phyloP scores from a whole-genome alignment of 1,284 basidiomycete species.

The Kalmanozyma brasiliensis region DNA sequence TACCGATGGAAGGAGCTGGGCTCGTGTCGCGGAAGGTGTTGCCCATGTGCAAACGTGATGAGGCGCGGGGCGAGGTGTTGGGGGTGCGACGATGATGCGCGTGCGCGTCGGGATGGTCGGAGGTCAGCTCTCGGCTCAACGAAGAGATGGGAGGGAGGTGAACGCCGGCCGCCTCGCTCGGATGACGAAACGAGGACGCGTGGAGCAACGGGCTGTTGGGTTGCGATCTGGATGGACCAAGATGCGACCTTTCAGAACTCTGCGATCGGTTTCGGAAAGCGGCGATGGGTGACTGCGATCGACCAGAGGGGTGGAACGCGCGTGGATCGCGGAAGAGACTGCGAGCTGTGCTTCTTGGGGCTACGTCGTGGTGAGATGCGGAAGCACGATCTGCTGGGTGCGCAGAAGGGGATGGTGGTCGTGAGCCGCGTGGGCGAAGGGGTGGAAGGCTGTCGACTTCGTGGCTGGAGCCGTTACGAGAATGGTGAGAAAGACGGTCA shows the following conservation, averaged over 20 bases:
- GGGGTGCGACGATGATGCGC: constrained; percentile 37
- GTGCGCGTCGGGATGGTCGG: constrained; percentile 28
- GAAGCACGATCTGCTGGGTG: constrained; percentile 30
- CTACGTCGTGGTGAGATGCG: constrained; percentile 22
- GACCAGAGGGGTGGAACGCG: constrained; percentile 35
- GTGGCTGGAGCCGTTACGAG: constrained; percentile 27
- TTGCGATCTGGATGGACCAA: constrained; percentile 42
- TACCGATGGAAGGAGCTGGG: constrained; percentile 38
- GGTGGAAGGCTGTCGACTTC: constrained; percentile 21
- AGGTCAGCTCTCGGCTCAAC: constrained; percentile 34
- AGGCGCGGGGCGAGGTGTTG: constrained; percentile 36
- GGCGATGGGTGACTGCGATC: constrained; percentile 46
- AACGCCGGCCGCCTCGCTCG: constrained; percentile 20
- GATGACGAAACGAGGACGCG: constrained; percentile 38
- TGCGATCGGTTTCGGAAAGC: constrained; percentile 41
- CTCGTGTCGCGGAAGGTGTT: constrained; percentile 44
- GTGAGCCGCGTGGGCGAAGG: constrained; percentile 29
- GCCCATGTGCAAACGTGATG: constrained; percentile 40
- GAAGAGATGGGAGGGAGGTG: constrained; percentile 49
- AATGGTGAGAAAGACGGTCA: constrained; percentile 32
- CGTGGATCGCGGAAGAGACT: constrained; percentile 48
- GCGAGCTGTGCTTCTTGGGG: constrained; percentile 40
- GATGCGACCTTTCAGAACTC: constrained; percentile 41
- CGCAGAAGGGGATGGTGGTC: constrained; percentile 31
- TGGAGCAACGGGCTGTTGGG: constrained; percentile 42